Evolutionary conservation across 176 grass and related monocot genomes (phyloP).

Genomic region (Oryza coarctata): DNA sequence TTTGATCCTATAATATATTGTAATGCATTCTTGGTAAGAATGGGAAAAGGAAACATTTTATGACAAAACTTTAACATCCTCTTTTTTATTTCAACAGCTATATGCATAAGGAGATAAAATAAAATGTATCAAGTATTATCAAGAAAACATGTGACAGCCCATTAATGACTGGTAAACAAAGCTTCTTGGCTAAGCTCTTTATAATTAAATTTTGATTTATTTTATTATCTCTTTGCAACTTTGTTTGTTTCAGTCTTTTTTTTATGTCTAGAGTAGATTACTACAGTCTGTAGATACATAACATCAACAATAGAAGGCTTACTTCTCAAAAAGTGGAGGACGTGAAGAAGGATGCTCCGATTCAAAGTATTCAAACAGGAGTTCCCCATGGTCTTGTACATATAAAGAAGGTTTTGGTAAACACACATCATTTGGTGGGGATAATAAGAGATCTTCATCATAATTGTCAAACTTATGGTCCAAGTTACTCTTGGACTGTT

Average conservation of each 20-base stretch:
- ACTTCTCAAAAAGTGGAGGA: constrained; percentile 49
- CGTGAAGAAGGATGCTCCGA: constrained; percentile 39
- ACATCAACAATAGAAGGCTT: constrained; percentile 5
- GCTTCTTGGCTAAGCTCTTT: neutral
- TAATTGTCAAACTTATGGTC: neutral
- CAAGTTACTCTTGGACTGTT: constrained; percentile 2
- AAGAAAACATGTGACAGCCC: neutral
- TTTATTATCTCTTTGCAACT: neutral
- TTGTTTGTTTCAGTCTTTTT: neutral
- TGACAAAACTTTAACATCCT: neutral
- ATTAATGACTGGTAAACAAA: neutral
- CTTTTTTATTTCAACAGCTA: neutral
- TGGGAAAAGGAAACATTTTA: neutral
- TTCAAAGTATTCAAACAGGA: constrained; percentile 57
- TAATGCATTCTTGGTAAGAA: constrained; percentile 4
- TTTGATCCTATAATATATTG: constrained; percentile 40
- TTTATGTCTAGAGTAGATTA: neutral
- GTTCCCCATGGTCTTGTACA: constrained; percentile 17
- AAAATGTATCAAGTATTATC: neutral
- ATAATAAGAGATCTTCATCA: neutral
- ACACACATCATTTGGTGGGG: neutral
- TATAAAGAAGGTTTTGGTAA: constrained; percentile 3
- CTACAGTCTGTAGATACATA: neutral
- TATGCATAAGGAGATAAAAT: neutral
- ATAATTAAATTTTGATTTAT: neutral